These are phyloP conservation scores for Trypanosoma melophagium DNA, from an alignment of 208 protist genomes.

Conservation along the genomic window DNA sequence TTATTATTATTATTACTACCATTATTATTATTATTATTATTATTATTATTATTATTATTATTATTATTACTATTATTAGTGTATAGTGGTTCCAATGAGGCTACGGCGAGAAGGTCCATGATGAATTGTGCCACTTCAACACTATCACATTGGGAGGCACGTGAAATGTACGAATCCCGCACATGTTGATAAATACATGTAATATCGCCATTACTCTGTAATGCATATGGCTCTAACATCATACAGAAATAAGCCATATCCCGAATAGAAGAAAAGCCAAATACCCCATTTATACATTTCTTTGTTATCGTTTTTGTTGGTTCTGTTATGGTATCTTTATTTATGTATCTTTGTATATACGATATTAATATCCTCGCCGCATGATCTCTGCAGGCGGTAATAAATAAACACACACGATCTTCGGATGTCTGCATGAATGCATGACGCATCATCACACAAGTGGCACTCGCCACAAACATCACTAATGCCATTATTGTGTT, in stretches of 20 bases:
- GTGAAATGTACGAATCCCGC: background rate
- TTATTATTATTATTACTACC: background rate
- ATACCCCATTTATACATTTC: no score
- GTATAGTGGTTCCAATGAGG: background rate
- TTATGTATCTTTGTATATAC: background rate
- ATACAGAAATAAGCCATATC: constrained; percentile 17
- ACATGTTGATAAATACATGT: constrained; percentile 1
- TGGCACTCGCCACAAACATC: constrained; percentile 28
- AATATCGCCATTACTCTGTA: background rate
- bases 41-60: background rate
- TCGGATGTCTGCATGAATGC: background rate
- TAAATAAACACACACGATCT: constrained; percentile 9
- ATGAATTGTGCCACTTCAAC: constrained; percentile 25
- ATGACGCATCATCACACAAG: constrained; percentile 8
- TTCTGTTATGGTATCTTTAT: background rate
- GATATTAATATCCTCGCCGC: constrained; percentile 1
- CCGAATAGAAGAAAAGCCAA: background rate
- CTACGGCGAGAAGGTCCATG: background rate
- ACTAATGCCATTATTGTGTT: constrained; percentile 8
- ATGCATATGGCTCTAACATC: constrained; percentile 14
- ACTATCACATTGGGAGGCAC: constrained; percentile 16
- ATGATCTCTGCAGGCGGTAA: constrained; percentile 13
- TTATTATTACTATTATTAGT: background rate
- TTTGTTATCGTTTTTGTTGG: no score
- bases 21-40: background rate